A percentile compares a stretch with the other conserved stretches of the same genome.
Evolutionary conservation across 2,329 filamentous ascomycete genomes (phyloP).

Genomic region (Ceratocystis destructans): DNA sequence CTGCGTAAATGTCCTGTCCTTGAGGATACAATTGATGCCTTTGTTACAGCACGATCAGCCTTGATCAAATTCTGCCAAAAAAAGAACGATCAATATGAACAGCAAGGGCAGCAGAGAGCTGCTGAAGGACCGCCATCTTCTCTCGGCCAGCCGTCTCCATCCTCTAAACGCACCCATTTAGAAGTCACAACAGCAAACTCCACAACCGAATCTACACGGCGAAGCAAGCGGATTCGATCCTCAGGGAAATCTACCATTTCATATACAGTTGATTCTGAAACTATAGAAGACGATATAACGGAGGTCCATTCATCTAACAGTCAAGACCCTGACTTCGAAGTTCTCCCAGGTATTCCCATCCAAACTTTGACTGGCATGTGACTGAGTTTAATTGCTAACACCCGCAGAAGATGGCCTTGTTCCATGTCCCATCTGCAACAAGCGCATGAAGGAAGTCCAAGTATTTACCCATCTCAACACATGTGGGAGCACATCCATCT

Average conservation of each 20-base stretch:
- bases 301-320: neutral
- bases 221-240: slow-evolving; percentile 39
- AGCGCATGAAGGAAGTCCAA: slow-evolving; percentile 62
- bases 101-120: neutral
- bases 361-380: neutral
- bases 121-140: slow-evolving; percentile 38
- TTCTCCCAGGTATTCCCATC: slow-evolving; percentile 24
- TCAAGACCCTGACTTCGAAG: slow-evolving; percentile 25
- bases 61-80: slow-evolving; percentile 49
- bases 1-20: slow-evolving; percentile 73
- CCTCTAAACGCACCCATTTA: slow-evolving; percentile 41
- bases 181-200: slow-evolving; percentile 24
- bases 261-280: neutral
- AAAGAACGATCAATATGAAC: slow-evolving; percentile 34
- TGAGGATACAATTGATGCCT: slow-evolving; percentile 71
- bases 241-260: slow-evolving; percentile 25
- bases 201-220: slow-evolving; percentile 25
- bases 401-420: slow-evolving; percentile 57
- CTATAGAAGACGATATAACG: neutral
- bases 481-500: slow-evolving; percentile 33
- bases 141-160: slow-evolving; percentile 50
- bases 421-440: slow-evolving; percentile 67
- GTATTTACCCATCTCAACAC: slow-evolving; percentile 74
- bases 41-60: slow-evolving; percentile 48
- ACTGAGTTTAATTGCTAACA: slow-evolving; percentile 19